phyloP scores from a whole-genome alignment of 371 early-diverging fungal genomes.

The Gilbertella persicaria region DNA sequence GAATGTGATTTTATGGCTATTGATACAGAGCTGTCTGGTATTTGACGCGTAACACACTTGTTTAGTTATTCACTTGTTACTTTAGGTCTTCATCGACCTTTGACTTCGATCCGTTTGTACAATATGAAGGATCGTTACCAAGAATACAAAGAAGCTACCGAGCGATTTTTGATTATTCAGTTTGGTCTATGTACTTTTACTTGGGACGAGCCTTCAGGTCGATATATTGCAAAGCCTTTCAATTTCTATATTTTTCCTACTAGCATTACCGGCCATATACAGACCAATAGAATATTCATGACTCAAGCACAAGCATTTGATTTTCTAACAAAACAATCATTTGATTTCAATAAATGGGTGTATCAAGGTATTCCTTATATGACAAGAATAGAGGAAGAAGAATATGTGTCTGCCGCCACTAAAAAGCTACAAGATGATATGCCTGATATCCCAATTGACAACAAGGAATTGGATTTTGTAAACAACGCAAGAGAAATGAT shows the following conservation, averaged over 20 bases:
- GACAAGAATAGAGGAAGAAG: constrained; percentile 65
- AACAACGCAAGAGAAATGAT: constrained; percentile 45
- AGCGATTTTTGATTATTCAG: constrained; percentile 70
- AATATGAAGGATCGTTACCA: constrained; percentile 63
- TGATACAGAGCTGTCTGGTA: constrained; percentile 87
- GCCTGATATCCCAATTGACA: constrained; percentile 65
- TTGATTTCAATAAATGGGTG: constrained; percentile 86
- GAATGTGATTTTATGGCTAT: constrained; percentile 81
- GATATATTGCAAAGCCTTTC: constrained; percentile 82
- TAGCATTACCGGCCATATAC: constrained; percentile 56
- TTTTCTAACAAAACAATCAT: constrained; percentile 73
- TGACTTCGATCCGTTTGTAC: constrained; percentile 43
- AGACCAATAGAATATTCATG: constrained; percentile 65
- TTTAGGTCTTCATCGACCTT: constrained; percentile 45
- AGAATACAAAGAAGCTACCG: constrained; percentile 62
- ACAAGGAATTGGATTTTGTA: constrained; percentile 57
- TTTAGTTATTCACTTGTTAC: not conserved
- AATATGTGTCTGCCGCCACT: constrained; percentile 44
- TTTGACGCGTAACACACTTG: not conserved
- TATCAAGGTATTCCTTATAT: constrained; percentile 79
- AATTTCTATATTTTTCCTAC: constrained; percentile 89
- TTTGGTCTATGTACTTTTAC: constrained; percentile 82
- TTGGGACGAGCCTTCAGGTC: constrained; percentile 58
- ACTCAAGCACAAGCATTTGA: constrained; percentile 76
- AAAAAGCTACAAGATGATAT: constrained; percentile 52